phyloP scores from a whole-genome alignment of 768 basidiomycete genomes.

The Termitomyces sp. region DNA sequence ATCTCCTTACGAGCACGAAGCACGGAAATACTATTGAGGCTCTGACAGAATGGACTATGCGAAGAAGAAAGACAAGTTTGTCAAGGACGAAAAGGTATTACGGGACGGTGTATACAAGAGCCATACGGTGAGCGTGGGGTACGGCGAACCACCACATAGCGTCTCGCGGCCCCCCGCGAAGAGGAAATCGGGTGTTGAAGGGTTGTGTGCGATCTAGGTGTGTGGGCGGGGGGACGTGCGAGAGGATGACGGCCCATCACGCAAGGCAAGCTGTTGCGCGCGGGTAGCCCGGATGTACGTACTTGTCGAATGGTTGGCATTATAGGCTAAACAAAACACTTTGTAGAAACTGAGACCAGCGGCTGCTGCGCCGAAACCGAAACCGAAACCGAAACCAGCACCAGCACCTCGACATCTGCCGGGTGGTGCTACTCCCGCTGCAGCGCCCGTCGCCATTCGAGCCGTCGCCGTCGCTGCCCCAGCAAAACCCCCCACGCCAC shows the following conservation, averaged over 20 bases:
- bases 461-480: too few relatives aligned
- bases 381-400: too few relatives aligned
- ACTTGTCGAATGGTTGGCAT: neutral
- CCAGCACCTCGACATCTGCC: conserved; percentile 63
- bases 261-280: conserved; percentile 72
- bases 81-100: conserved; percentile 81
- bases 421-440: conserved; percentile 43
- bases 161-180: conserved; percentile 80
- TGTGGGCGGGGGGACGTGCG: conserved; percentile 32
- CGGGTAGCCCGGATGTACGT: conserved; percentile 65
- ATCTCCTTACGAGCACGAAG: conserved; percentile 28
- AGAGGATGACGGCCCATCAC: conserved; percentile 69
- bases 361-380: conserved; percentile 29
- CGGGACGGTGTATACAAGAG: conserved; percentile 91
- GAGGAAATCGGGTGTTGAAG: conserved; percentile 78
- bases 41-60: conserved; percentile 71
- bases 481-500: too few relatives aligned
- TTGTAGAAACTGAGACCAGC: conserved; percentile 44
- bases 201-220: conserved; percentile 32
- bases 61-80: conserved; percentile 97
- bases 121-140: conserved; percentile 79
- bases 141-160: conserved; percentile 83
- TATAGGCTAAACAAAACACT: neutral
- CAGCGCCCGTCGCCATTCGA: conserved; percentile 23
- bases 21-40: too few relatives aligned